Evolutionary conservation across 345 rosid genomes (phyloP).

Genomic region (Bretschneidera sinensis): DNA sequence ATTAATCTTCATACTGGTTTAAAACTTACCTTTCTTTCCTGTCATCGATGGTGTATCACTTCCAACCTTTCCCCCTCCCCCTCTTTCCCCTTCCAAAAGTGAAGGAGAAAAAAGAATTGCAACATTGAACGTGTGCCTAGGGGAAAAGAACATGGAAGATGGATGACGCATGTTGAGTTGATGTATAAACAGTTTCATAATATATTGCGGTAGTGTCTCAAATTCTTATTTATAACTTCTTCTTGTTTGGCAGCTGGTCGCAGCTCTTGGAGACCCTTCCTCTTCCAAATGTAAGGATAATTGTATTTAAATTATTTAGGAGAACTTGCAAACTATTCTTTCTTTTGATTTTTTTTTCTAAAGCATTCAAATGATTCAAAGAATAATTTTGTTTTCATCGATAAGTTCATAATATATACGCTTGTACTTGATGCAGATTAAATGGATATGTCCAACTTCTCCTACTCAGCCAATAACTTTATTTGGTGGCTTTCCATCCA

Average conservation of each 20-base stretch:
- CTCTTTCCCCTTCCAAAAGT: no score
- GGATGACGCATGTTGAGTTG: background rate
- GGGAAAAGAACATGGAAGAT: no score
- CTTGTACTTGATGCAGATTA: slow-evolving; percentile 50
- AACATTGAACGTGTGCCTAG: no score
- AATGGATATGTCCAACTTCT: slow-evolving; percentile 99
- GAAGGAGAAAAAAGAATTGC: no score
- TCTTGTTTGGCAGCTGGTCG: slow-evolving; percentile 86
- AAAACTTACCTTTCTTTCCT: no score
- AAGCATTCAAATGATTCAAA: slow-evolving; percentile 8
- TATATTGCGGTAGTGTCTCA: slow-evolving; percentile 1
- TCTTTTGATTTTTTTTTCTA: background rate
- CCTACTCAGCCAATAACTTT: slow-evolving; percentile 80
- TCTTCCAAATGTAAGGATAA: slow-evolving; percentile 77
- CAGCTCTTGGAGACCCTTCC: slow-evolving; percentile 93
- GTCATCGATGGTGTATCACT: no score
- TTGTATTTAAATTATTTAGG: background rate
- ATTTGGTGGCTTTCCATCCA: slow-evolving; percentile 97
- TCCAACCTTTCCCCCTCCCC: no score
- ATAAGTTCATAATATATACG: slow-evolving; percentile 4
- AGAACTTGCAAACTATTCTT: background rate
- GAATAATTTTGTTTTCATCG: slow-evolving; percentile 1
- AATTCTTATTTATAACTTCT: slow-evolving; percentile 20
- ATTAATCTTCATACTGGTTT: no score
- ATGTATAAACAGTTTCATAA: background rate